Conservation (phyloP, 371 early-diverging fungal species). For the Rhizopus arrhizus region DNA sequence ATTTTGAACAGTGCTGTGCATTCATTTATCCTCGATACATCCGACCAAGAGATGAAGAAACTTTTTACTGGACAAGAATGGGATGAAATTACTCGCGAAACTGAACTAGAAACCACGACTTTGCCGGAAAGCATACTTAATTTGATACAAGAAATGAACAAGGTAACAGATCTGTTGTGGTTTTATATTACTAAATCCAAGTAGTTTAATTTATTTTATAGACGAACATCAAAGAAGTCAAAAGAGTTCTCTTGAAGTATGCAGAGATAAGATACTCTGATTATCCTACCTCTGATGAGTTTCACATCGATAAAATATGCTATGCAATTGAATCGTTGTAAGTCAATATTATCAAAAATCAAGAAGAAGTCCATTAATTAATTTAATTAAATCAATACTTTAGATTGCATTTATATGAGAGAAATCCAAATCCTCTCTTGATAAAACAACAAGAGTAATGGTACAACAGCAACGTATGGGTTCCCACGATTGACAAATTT, state of each 20-base stretch:
- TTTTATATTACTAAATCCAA: neutral
- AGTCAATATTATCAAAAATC: neutral
- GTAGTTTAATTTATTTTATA: constrained; percentile 6
- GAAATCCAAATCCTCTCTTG: constrained; percentile 10
- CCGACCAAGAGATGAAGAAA: neutral
- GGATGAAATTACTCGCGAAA: constrained; percentile 1
- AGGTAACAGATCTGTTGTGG: neutral
- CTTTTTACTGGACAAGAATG: constrained; percentile 12
- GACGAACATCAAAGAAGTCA: neutral
- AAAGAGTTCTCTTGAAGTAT: constrained; percentile 8
- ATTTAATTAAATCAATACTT: neutral
- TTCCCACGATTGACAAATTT: constrained; percentile 3
- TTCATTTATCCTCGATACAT: constrained; percentile 10
- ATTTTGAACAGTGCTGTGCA: constrained; percentile 6
- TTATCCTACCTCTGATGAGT: neutral
- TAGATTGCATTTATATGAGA: constrained; percentile 3
- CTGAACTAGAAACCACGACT: neutral
- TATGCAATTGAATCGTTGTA: constrained; percentile 9
- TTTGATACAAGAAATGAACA: constrained; percentile 3
- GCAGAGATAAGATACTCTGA: constrained; percentile 10
- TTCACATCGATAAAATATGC: constrained; percentile 12
- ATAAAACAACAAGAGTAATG: constrained; percentile 4
- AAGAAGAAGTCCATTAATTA: neutral
- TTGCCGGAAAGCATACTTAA: constrained; percentile 3
- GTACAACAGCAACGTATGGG: constrained; percentile 8